A percentile compares a stretch with the other conserved stretches of the same genome.
phyloP scores from a whole-genome alignment of 2,329 filamentous ascomycete genomes.

The Epichloe uncinata region DNA sequence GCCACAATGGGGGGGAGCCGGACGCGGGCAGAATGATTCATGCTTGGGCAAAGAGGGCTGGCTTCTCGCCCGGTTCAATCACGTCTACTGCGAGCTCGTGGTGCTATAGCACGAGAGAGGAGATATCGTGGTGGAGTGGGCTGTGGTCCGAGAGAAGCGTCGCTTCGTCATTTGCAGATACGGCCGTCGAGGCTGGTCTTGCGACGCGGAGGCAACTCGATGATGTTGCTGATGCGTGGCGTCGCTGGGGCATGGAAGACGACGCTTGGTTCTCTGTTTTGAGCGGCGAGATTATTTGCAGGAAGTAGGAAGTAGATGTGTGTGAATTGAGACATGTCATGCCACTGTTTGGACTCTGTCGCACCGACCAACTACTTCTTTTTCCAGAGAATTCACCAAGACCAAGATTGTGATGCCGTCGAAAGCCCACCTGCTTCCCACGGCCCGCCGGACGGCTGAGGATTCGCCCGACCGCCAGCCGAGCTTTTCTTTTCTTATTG shows the following conservation, averaged over 20 bases:
- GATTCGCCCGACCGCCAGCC: no score
- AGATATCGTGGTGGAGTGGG: slow-evolving; percentile 12
- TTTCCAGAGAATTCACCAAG: no score
- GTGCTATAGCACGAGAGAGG: slow-evolving; percentile 11
- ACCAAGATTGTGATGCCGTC: no score
- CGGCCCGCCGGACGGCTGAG: no score
- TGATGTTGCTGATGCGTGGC: slow-evolving; percentile 2
- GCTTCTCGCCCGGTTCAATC: slow-evolving; percentile 8
- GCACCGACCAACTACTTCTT: no score
- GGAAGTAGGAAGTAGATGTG: background rate
- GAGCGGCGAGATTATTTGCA: slow-evolving; percentile 4
- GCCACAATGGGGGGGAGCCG: slow-evolving; percentile 11
- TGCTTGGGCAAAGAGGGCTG: slow-evolving; percentile 11
- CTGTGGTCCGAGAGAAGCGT: slow-evolving; percentile 11
- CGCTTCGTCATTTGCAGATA: slow-evolving; percentile 5
- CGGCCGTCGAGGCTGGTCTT: slow-evolving; percentile 1
- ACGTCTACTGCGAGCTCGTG: slow-evolving; percentile 9
- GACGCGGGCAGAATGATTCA: slow-evolving; percentile 12
- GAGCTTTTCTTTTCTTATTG: no score
- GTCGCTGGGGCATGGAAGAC: slow-evolving; percentile 6
- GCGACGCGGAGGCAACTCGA: slow-evolving; percentile 4
- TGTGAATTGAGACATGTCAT: no score
- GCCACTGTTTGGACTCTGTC: no score
- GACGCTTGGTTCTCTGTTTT: slow-evolving; percentile 6
- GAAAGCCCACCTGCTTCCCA: no score